Conservation (phyloP, 2,329 filamentous ascomycete species). For the Monosporascus sp. region DNA sequence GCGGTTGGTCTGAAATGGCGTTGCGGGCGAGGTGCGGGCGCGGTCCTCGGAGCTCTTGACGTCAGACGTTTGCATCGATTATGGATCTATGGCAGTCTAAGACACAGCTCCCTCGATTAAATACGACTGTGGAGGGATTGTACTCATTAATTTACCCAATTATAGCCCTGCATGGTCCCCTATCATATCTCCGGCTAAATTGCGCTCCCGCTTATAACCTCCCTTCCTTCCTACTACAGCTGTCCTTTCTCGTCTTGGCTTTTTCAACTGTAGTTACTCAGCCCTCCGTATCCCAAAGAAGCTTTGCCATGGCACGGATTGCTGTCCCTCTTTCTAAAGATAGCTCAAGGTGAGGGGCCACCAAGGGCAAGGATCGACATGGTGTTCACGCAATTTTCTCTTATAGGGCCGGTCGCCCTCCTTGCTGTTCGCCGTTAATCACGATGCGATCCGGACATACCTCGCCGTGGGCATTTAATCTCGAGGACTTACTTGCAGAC, state of each 20-base stretch:
- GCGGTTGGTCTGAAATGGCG: neutral
- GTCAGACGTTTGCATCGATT: neutral
- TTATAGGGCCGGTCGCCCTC: neutral
- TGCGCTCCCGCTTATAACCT: slow-evolving; percentile 14
- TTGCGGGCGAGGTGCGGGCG: neutral
- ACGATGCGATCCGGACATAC: neutral
- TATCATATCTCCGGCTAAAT: slow-evolving; percentile 27
- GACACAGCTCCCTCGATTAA: neutral
- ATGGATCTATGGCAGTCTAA: neutral
- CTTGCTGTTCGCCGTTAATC: neutral
- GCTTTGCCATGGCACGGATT: slow-evolving; percentile 1
- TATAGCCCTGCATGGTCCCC: slow-evolving; percentile 6
- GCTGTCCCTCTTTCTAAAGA: neutral
- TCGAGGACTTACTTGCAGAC: neutral
- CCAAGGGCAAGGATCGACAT: neutral
- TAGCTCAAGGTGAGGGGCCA: neutral
- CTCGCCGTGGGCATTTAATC: neutral
- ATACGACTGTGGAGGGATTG: slow-evolving; percentile 5
- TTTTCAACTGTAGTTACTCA: slow-evolving; percentile 13
- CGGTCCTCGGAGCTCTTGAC: neutral
- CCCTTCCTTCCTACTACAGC: slow-evolving; percentile 16
- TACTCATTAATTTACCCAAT: slow-evolving; percentile 17
- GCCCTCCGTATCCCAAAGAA: slow-evolving; percentile 23
- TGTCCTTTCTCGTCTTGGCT: slow-evolving; percentile 17
- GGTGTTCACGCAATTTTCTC: neutral